Conservation (phyloP, 2,329 filamentous ascomycete genomes). For the Fusarium temperatum region DNA sequence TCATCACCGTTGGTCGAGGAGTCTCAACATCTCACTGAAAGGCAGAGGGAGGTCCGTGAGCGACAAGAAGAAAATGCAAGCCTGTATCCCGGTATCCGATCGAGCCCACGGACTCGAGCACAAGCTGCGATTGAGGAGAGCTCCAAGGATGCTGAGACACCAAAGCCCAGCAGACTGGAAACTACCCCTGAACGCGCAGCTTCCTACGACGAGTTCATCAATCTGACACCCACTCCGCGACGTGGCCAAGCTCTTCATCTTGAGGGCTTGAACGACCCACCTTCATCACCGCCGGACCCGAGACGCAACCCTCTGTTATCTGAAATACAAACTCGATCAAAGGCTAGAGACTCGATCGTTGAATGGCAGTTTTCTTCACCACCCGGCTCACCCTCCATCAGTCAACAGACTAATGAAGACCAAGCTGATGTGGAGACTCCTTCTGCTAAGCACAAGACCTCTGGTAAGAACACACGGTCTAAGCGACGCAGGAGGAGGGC, state of each 20-base stretch:
- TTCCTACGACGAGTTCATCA: conserved; percentile 62
- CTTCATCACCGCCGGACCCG: conserved; percentile 67
- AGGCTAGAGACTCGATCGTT: conserved; percentile 44
- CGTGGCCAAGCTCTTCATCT: conserved; percentile 62
- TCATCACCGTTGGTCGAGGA: conserved; percentile 63
- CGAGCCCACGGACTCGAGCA: conserved; percentile 52
- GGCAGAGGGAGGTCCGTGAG: conserved; percentile 80
- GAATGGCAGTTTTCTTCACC: conserved; percentile 68
- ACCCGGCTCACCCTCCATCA: conserved; percentile 58
- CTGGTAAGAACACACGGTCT: conserved; percentile 13
- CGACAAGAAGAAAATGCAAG: conserved; percentile 73
- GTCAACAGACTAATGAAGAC: conserved; percentile 37
- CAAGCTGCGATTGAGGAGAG: conserved; percentile 30
- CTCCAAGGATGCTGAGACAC: conserved; percentile 9
- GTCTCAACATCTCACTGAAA: conserved; percentile 80
- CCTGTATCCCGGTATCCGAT: conserved; percentile 74
- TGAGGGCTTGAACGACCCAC: conserved; percentile 61
- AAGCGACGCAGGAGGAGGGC: conserved; percentile 29
- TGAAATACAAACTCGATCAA: conserved; percentile 62
- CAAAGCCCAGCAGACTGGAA: conserved; percentile 42
- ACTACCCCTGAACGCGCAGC: conserved; percentile 57
- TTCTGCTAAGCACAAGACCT: not conserved
- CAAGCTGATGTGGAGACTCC: conserved; percentile 13
- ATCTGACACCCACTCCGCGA: conserved; percentile 68
- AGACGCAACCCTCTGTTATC: conserved; percentile 61